phyloP scores from a whole-genome alignment of 1,139 yeast species.

The Nakaseomyces glabratus region DNA sequence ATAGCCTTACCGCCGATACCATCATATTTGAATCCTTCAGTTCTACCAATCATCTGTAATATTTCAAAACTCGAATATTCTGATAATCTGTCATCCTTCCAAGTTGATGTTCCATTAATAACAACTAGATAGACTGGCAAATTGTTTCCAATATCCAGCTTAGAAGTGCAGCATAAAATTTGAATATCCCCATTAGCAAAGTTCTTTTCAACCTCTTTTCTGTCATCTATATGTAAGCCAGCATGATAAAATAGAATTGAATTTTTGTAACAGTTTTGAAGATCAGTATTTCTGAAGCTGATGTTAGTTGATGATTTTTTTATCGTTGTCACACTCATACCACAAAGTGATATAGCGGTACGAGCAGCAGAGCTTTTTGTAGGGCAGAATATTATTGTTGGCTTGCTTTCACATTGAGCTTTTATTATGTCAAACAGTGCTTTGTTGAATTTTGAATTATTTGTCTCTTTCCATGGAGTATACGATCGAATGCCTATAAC shows the following conservation, averaged over 20 bases:
- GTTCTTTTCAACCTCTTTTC: constrained; percentile 37
- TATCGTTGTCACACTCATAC: constrained; percentile 10
- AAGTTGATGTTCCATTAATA: constrained; percentile 68
- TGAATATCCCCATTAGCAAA: constrained; percentile 38
- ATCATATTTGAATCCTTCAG: constrained; percentile 51
- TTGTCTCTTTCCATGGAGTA: too few relatives aligned
- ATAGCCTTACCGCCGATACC: constrained; percentile 47
- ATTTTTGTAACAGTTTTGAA: constrained; percentile 17
- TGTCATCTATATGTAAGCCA: constrained; percentile 41
- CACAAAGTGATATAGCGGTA: constrained; percentile 39
- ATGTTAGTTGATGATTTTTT: constrained; percentile 10
- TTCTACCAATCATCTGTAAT: constrained; percentile 47
- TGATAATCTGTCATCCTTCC: constrained; percentile 29
- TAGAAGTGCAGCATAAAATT: constrained; percentile 48
- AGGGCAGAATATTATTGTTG: constrained; percentile 45
- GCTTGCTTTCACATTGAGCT: constrained; percentile 35
- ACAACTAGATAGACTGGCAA: constrained; percentile 91
- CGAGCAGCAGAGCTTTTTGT: constrained; percentile 41
- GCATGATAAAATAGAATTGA: constrained; percentile 55
- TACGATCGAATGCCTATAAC: too few relatives aligned
- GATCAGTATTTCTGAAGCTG: constrained; percentile 10
- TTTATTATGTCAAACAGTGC: constrained; percentile 27
- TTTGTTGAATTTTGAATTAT: too few relatives aligned
- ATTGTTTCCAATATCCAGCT: constrained; percentile 89
- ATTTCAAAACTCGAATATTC: constrained; percentile 43